Evolutionary conservation across 2,329 filamentous ascomycete genomes (phyloP).

Genomic region (Myriangium duriaei): DNA sequence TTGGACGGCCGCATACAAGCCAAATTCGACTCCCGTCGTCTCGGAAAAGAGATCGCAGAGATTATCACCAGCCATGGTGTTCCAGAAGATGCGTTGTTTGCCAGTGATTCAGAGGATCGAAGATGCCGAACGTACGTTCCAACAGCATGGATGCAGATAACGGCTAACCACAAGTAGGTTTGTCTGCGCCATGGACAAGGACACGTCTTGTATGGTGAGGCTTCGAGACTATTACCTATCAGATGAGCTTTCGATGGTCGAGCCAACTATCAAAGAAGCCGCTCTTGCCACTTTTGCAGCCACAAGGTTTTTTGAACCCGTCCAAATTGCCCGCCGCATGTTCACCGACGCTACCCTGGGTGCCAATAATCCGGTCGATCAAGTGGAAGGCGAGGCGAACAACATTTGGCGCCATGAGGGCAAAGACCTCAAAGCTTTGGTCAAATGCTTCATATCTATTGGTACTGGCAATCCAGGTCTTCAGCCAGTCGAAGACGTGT

Average conservation of each 20-base stretch:
- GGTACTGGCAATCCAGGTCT: conserved; percentile 4
- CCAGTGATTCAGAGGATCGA: no score
- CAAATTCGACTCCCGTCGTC: conserved; percentile 8
- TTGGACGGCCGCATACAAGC: conserved; percentile 9
- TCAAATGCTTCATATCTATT: conserved; percentile 2
- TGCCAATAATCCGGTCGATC: conserved; percentile 33
- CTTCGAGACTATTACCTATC: conserved; percentile 15
- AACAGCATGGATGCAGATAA: no score
- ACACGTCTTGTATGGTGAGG: no score
- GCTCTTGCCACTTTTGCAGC: conserved; percentile 22
- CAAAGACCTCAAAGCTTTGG: not conserved
- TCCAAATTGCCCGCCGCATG: conserved; percentile 24
- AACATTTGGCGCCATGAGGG: not conserved
- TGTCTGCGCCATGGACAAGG: no score
- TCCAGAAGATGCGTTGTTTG: conserved; percentile 15
- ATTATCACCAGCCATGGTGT: conserved; percentile 23
- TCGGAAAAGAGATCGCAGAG: conserved; percentile 9
- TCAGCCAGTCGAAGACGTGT: not conserved
- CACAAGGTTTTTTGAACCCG: conserved; percentile 21
- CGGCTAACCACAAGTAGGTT: no score
- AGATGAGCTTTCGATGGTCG: not conserved
- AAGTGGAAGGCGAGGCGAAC: conserved; percentile 28
- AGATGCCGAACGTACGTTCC: no score
- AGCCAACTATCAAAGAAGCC: conserved; percentile 16
- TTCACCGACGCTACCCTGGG: conserved; percentile 34